Base-by-base conservation (phyloP, 2,329 filamentous ascomycete species). In the Beauveria bassiana region DNA sequence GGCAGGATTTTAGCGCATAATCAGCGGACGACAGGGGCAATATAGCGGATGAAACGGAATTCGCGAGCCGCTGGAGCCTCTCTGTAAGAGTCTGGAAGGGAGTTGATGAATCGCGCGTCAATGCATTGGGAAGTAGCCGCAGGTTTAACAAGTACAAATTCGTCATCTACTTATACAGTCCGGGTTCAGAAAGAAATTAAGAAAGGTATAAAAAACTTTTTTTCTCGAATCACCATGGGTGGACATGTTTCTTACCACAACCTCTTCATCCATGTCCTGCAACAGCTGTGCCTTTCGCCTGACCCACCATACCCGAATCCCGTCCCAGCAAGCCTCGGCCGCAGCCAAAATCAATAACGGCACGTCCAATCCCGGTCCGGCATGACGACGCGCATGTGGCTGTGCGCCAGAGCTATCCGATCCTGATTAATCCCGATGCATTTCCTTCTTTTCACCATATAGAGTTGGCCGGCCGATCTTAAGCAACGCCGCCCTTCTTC, bases 351-450 rank as follows among this genome's bases (percentile, higher is more conserved):
- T 6, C 45, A 24, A 46, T 20, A 18, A 12, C 20, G 8, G 46
- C 43, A 26, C 20, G 5, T 18, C 34, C 12, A 53, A 60, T 46
- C 16, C 49, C 49, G 49, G 0, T 20, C 26, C 49, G 10, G 1
- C 14, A 53, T 60, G 49, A 60, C 58, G 58, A 60, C 47, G 58
- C 58, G 47, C 26, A 26, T 60, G 58, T 52, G 58, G 58, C 58
- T 60, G 49, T 47, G 58, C 57, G 31, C 22, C 10, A n/a, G 18
- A 14, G 9, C n/a, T 22, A 59, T 43, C n/a, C 40, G 49, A 53
- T 59, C 38, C 12, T 24, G 20, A 18, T 46, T 42, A 16, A 60
- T 38, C 26, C 58, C 58, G 34, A 50, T 52, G 34, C 34, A 38
- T 38, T 16, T 38, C 14, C 34, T 38, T 38, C 12, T 16, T 16